Percentiles rank a stretch among this genome's conserved stretches.
These are phyloP conservation scores for Candida michaelii DNA, from an alignment of 805 yeast genomes.

Conservation along the genomic window DNA sequence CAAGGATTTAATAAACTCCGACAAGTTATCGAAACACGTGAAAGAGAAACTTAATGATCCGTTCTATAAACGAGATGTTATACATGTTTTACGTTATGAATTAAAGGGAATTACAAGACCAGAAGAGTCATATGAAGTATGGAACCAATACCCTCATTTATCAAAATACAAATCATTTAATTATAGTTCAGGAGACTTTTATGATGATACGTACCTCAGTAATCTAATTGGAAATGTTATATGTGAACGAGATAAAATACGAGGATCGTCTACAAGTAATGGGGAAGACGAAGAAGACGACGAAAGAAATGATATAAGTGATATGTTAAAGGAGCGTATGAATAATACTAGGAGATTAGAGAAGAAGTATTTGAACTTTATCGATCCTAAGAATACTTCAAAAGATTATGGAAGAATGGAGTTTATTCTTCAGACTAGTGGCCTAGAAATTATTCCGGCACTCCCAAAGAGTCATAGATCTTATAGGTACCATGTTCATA, in stretches of 20 bases:
- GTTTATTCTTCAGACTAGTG: slow-evolving; percentile 1
- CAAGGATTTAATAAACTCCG: background rate
- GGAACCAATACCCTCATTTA: slow-evolving; percentile 25
- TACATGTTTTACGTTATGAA: slow-evolving; percentile 15
- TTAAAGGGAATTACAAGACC: slow-evolving; percentile 27
- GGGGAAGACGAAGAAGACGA: background rate
- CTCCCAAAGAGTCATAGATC: background rate
- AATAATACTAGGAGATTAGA: slow-evolving; percentile 1
- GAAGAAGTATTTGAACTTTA: background rate
- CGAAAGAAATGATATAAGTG: background rate
- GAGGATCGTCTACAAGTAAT: background rate
- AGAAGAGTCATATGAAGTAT: slow-evolving; percentile 34
- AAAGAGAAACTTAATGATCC: slow-evolving; percentile 5
- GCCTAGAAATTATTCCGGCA: slow-evolving; percentile 23
- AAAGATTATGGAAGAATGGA: slow-evolving; percentile 2
- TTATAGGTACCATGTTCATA: slow-evolving; percentile 27
- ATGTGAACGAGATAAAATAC: background rate
- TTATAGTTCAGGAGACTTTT: slow-evolving; percentile 2
- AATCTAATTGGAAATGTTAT: slow-evolving; percentile 4
- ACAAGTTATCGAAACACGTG: background rate
- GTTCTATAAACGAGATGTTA: slow-evolving; percentile 2
- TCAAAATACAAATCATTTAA: slow-evolving; percentile 3
- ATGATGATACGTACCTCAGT: slow-evolving; percentile 5
- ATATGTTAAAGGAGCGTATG: background rate
- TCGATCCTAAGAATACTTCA: slow-evolving; percentile 2